Percentiles rank a stretch among this genome's conserved stretches.
phyloP scores from a whole-genome alignment of 306 rosid genomes.

The Medicago lupulina region DNA sequence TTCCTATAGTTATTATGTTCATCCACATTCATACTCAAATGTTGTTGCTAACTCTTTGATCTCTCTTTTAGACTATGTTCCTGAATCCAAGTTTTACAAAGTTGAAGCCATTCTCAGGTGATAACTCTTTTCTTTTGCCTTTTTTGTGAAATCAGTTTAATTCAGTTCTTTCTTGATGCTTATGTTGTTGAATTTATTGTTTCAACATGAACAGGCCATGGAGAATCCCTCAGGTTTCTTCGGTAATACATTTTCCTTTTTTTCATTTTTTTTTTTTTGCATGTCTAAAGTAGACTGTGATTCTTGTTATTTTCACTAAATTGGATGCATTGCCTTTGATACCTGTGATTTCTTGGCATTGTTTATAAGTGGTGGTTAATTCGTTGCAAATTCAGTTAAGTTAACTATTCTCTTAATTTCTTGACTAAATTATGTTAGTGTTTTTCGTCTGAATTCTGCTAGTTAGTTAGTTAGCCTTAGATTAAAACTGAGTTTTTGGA shows the following conservation, averaged over 20 bases:
- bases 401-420: neutral
- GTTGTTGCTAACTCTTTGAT: neutral
- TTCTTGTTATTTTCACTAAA: neutral
- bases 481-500: no score
- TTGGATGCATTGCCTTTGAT: slow-evolving; percentile 18
- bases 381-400: neutral
- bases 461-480: no score
- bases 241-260: slow-evolving; percentile 61
- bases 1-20: neutral
- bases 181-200: slow-evolving; percentile 47
- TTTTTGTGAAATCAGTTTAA: neutral
- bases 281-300: neutral
- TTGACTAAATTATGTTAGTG: no score
- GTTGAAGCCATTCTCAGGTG: slow-evolving; percentile 95
- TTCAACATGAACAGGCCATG: slow-evolving; percentile 67
- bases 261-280: neutral
- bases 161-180: slow-evolving; percentile 22
- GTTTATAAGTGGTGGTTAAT: neutral
- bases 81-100: slow-evolving; percentile 81
- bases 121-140: neutral
- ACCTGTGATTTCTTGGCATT: slow-evolving; percentile 7
- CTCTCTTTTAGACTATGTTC: slow-evolving; percentile 54
- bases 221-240: slow-evolving; percentile 77
- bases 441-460: no score
- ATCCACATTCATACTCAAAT: neutral